phyloP scores from a whole-genome alignment of 129 eudicot genomes.

The Ambrosia artemisiifolia region DNA sequence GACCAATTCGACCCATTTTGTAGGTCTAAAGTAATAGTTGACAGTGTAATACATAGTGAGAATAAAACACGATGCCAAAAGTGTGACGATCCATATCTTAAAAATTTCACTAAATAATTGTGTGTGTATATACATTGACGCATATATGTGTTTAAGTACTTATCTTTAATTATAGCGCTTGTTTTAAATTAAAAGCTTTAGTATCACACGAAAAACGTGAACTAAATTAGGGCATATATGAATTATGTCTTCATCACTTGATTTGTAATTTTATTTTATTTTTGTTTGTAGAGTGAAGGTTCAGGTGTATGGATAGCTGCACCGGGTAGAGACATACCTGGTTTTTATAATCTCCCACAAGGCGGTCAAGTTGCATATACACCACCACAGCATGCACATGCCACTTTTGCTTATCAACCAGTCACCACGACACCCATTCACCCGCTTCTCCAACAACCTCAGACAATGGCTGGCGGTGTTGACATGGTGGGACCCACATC shows the following conservation, averaged over 20 bases:
- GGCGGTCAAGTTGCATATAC: conserved; percentile 75
- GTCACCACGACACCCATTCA: conserved; percentile 63
- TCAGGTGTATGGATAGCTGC: conserved; percentile 67
- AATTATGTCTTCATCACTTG: not conserved
- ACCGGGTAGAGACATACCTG: conserved; percentile 70
- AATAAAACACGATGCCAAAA: not conserved
- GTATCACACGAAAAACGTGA: not conserved
- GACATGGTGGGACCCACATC: conserved; percentile 71
- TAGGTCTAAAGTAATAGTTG: not conserved
- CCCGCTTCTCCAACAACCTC: conserved; percentile 91
- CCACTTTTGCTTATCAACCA: conserved; percentile 60
- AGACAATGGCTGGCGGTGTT: conserved; percentile 53
- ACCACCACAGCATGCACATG: conserved; percentile 74
- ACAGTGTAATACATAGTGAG: not conserved
- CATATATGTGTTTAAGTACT: not conserved
- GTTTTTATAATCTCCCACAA: conserved; percentile 78
- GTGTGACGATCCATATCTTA: not conserved
- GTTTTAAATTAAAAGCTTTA: not conserved
- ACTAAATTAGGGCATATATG: too few relatives aligned
- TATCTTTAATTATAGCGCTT: not conserved
- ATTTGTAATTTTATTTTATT: not conserved
- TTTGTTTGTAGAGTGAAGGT: conserved; percentile 64
- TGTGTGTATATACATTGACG: not conserved
- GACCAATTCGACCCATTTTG: not conserved
- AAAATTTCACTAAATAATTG: not conserved